Conservation (phyloP, 208 protist species). For the Porcisia hertigi region DNA sequence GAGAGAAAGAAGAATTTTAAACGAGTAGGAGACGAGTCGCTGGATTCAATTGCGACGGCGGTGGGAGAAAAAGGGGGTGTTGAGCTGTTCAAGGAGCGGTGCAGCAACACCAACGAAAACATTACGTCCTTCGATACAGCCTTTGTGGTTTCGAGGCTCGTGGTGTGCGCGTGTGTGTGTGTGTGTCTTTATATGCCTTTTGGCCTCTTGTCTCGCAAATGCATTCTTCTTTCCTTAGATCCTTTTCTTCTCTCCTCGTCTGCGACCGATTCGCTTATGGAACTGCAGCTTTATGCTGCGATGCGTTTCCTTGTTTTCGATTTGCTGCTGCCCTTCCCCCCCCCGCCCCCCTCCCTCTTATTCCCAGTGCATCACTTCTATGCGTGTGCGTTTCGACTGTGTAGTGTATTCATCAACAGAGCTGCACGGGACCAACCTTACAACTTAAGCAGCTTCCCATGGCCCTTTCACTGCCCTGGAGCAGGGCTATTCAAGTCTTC, state of each 20-base stretch:
- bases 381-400: too few species aligned
- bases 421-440: too few species aligned
- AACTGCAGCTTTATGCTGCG: conserved; percentile 1
- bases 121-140: too few species aligned
- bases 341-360: background rate
- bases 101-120: too few species aligned
- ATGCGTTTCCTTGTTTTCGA: background rate
- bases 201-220: background rate
- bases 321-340: background rate
- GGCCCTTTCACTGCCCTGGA: too few species aligned
- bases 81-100: too few species aligned
- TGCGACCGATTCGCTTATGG: conserved; percentile 1
- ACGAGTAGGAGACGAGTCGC: background rate
- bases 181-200: too few species aligned
- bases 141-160: too few species aligned
- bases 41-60: background rate
- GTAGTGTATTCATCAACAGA: too few species aligned
- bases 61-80: background rate
- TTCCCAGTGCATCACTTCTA: background rate
- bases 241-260: background rate
- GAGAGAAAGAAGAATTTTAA: background rate
- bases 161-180: too few species aligned
- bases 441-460: too few species aligned
- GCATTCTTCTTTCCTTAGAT: background rate
- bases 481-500: too few species aligned